Base-by-base conservation (phyloP, 306 rosid species). In the Hippophae tibetana region DNA sequence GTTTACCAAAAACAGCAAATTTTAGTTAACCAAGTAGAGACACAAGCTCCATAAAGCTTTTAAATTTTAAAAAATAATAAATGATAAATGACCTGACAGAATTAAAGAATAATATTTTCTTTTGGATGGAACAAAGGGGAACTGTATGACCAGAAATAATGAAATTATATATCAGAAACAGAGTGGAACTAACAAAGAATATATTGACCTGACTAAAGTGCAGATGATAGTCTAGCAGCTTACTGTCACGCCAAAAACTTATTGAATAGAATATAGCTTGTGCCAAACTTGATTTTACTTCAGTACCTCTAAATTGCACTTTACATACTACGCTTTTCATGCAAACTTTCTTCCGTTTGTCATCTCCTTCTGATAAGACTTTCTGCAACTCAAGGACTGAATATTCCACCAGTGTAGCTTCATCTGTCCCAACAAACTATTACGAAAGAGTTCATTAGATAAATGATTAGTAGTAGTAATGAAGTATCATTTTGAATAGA, bases 221-320 rank as follows among this genome's bases (percentile, higher is more conserved):
- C 42, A 74, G 77, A 68, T 81, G 86, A 63, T 81, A 81, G 59
- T 78, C 86, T 62, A 71, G 76, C 64, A 81, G 72, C 63, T 81
- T 71, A 56, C 69, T 43, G 66, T 65, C 78, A 50, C 78, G 71
- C 83, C 81, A 78, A 61, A 60, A 71, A 74, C 86, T 78, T 50
- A 81, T 68, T 7, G 73, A 71, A 74, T 74, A 77, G 67, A 71
- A 68, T 56, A 74, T 58, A 61, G 86, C 76, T 53, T 74, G 59
- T 47, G 68, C 67, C 83, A 81, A 72, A 59, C 62, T 58, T 47
- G 78, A 62, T 66, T 74, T 78, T 58, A 54, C 70, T 68, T 68
- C 81, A 10, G 23, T 40, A 25, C 66, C 70, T 62, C 73, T 58
- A 55, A 38, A 64, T 57, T 62, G 68, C 55, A 64, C 66, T 26